Conservation (phyloP, 805 yeast species). For the Kodamaea restingae region DNA sequence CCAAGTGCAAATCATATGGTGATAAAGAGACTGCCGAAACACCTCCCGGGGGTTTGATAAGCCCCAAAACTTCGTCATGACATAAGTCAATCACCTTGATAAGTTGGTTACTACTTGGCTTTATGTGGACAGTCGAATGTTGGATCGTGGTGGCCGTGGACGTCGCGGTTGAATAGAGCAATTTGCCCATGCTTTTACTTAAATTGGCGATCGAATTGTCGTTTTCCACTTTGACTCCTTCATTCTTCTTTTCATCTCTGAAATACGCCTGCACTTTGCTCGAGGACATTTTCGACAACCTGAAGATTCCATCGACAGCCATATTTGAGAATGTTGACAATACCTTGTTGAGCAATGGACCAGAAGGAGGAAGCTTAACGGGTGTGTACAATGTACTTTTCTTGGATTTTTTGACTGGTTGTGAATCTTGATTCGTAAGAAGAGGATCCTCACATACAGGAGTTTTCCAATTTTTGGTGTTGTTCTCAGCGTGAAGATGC, state of each 20-base stretch:
- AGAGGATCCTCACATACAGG: slow-evolving; percentile 9
- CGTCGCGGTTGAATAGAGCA: slow-evolving; percentile 33
- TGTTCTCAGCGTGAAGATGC: slow-evolving; percentile 22
- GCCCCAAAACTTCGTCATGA: slow-evolving; percentile 32
- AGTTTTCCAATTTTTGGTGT: slow-evolving; percentile 1
- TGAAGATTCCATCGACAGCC: slow-evolving; percentile 49
- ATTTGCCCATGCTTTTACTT: slow-evolving; percentile 29
- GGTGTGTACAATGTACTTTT: slow-evolving; percentile 33
- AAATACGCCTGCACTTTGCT: slow-evolving; percentile 40
- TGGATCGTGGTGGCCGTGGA: slow-evolving; percentile 23
- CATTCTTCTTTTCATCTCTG: slow-evolving; percentile 12
- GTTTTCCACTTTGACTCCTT: slow-evolving; percentile 11
- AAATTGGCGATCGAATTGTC: slow-evolving; percentile 27
- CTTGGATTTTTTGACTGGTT: background rate
- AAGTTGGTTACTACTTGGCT: slow-evolving; percentile 32
- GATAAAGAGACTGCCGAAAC: slow-evolving; percentile 57
- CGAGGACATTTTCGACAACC: slow-evolving; percentile 47
- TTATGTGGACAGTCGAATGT: slow-evolving; percentile 17
- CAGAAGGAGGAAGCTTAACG: slow-evolving; percentile 43
- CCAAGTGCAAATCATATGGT: slow-evolving; percentile 55
- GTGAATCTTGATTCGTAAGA: slow-evolving; percentile 2
- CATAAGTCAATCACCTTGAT: slow-evolving; percentile 47
- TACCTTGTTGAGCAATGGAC: slow-evolving; percentile 46
- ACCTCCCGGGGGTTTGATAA: slow-evolving; percentile 60
- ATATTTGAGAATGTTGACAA: slow-evolving; percentile 46